These are phyloP conservation scores for Schizophyllum commune DNA, from an alignment of 1,284 basidiomycete species.

Conservation along the genomic window DNA sequence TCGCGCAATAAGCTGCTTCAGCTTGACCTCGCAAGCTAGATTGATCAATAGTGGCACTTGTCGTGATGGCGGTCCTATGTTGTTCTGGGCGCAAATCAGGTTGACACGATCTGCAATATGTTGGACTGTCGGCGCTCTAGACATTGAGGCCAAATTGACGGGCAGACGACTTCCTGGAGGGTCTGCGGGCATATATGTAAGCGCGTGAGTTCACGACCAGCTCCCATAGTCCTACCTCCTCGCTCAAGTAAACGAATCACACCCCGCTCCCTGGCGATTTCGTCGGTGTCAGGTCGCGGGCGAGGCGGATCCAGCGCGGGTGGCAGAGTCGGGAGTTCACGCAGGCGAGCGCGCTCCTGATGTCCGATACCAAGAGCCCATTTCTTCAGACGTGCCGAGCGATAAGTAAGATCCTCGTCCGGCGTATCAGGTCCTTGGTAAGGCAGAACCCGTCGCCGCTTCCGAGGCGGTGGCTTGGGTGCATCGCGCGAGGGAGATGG, in stretches of 20 bases:
- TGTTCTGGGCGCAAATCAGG: conserved; percentile 72
- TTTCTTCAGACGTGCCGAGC: conserved; percentile 60
- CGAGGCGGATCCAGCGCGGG: conserved; percentile 28
- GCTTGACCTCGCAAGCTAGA: conserved; percentile 73
- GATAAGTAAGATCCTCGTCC: conserved; percentile 41
- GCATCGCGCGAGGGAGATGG: conserved; percentile 53
- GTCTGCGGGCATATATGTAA: conserved; percentile 30
- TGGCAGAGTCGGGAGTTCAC: conserved; percentile 33
- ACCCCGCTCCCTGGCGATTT: conserved; percentile 64
- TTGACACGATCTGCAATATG: conserved; percentile 74
- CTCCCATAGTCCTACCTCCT: conserved; percentile 36
- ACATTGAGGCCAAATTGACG: conserved; percentile 60
- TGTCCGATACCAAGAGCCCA: conserved; percentile 68
- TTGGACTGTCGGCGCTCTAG: conserved; percentile 63
- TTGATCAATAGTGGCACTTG: conserved; percentile 61
- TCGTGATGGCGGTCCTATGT: conserved; percentile 51
- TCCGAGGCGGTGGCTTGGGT: conserved; percentile 58
- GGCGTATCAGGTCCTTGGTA: conserved; percentile 56
- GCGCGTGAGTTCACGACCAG: background rate
- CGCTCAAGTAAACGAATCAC: conserved; percentile 55
- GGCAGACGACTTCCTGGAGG: conserved; percentile 63
- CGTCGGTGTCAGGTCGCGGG: conserved; percentile 46
- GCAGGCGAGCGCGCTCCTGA: conserved; percentile 64
- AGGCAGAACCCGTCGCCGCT: conserved; percentile 62
- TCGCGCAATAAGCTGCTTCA: conserved; percentile 75